Base-by-base conservation (phyloP, 148 eudicot genomes). In the Chenopodium album region DNA sequence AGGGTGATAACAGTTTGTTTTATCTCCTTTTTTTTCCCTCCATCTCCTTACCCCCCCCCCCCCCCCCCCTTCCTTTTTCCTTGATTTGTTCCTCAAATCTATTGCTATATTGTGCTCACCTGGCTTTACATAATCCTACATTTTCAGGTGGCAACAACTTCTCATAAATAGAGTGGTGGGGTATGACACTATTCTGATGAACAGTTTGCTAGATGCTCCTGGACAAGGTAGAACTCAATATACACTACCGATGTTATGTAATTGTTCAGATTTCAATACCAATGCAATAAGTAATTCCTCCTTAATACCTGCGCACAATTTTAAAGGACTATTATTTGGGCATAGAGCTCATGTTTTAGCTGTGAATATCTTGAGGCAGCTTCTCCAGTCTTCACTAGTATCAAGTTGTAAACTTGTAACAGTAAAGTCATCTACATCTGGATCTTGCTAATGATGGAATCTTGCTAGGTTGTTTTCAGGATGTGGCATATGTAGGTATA, bases 101-200 rank as follows among this genome's bases (percentile, higher is more conserved):
- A 37, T 66, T 76, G 62, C 20, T 72, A 47, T 52, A 68, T 47
- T 69, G 52, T 32, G 26, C 66, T 71, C 78, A 47, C 74, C 68
- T 48, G 6, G 72, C 16, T 64, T 52, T 46, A 31, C 46, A 32
- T n/a, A 26, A 48, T 73, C 11, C 47, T 73, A 52, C 65, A 20
- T 71, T 71, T 86, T 75, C 89, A 95, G 99, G 93, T 95, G 99
- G 99, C 99, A 95, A 86, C 98, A 95, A 87, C 92, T 95, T 85
- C 89, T 95, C 84, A 93, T 95, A 76, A 95, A 93, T 87, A 89
- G 99, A 86, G 92, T 95, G 82, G 99, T 95, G 70, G 98, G 99
- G 68, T 93, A 95, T 83, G 99, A 95, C 88, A 95, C 98, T 76
- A 95, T 95, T 78, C 87, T 93, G 89, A 95, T 95, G 97, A 95